Base-by-base conservation (phyloP, 768 basidiomycete genomes). In the Hydnum rufescens region DNA sequence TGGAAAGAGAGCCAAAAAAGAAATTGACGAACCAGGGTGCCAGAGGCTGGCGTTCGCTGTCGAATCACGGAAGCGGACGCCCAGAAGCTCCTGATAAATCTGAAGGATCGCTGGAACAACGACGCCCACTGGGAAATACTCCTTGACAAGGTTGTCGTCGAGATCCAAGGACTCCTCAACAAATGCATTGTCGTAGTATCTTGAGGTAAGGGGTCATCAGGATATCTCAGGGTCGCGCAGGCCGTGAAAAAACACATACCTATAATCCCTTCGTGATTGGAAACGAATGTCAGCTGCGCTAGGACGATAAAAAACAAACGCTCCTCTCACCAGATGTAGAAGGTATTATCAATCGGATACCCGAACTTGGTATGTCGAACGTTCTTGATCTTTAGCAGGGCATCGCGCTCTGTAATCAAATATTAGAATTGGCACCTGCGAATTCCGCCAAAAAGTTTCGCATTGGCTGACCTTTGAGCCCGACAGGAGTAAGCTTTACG, bases 91-190 rank as follows among this genome's bases (percentile, higher is more conserved):
- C 63, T 88, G 83, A 64, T 90, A 92, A 60, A 90, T 85, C 13
- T 74, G 68, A 46, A 92, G 70, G 59, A 92, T 85, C 3, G 80
- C 71, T 4, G 84, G 82, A 6, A 92, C 81, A 42, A 92, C 84
- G 18, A 79, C 74, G 2, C 76, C 70, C 2, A 89, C 88, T 0
- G 86, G 85, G 73, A 92, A 89, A 64, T 88, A 86, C 62, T 89
- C 81, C 65, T 89, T 88, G 57, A 90, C 77, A 8, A 79, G 68
- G 56, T 74, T 73, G 57, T 88, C 82, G 55, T 89, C 84, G 31
- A 87, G 71, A 32, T 72, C 69, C 26, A 89, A 69, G 22, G 71
- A 70, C 59, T 73, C 69, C 64, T 88, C 81, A 51, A 80, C 67
- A 60, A 68, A 82, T 60, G 70, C 74, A 56, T 75, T 71, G 61